phyloP scores from a whole-genome alignment of 2,329 filamentous ascomycete genomes.

The Colletotrichum lindemuthianum region DNA sequence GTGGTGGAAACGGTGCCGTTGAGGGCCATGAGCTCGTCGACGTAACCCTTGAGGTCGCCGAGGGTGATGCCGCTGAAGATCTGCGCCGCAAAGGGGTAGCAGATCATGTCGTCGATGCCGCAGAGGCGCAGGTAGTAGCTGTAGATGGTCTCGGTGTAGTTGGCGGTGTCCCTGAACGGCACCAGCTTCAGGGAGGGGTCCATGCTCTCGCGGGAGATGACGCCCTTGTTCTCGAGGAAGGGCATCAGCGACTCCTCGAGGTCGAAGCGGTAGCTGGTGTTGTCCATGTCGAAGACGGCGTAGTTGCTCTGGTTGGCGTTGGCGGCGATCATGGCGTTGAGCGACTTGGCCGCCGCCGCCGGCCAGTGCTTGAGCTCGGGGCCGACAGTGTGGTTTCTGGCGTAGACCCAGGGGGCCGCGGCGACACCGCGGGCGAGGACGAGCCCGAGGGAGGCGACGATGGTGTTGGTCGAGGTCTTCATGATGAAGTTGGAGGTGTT shows the following conservation, averaged over 20 bases:
- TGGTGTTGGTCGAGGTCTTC: slow-evolving; percentile 26
- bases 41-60: slow-evolving; percentile 55
- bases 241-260: slow-evolving; percentile 56
- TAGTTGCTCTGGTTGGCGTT: slow-evolving; percentile 51
- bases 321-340: slow-evolving; percentile 50
- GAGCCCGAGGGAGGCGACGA: slow-evolving; percentile 30
- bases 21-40: slow-evolving; percentile 58
- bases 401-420: slow-evolving; percentile 23
- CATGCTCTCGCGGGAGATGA: slow-evolving; percentile 52
- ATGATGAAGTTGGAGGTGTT: slow-evolving; percentile 5
- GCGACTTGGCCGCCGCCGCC: slow-evolving; percentile 44
- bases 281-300: slow-evolving; percentile 57
- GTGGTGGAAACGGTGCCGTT: slow-evolving; percentile 48
- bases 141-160: slow-evolving; percentile 53
- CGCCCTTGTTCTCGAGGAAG: slow-evolving; percentile 52
- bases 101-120: slow-evolving; percentile 52
- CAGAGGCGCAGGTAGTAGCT: slow-evolving; percentile 57
- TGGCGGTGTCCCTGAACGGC: slow-evolving; percentile 52
- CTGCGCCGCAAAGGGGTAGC: slow-evolving; percentile 55
- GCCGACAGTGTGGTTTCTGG: slow-evolving; percentile 31
- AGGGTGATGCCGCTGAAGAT: slow-evolving; percentile 54
- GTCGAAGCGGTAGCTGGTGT: slow-evolving; percentile 54
- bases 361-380: slow-evolving; percentile 48
- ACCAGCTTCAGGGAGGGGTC: slow-evolving; percentile 53
- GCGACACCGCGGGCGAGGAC: slow-evolving; percentile 24